Percentiles rank a stretch among this genome's conserved stretches.
phyloP scores from a whole-genome alignment of 2,329 filamentous ascomycete genomes.

The Shiraia sp. region DNA sequence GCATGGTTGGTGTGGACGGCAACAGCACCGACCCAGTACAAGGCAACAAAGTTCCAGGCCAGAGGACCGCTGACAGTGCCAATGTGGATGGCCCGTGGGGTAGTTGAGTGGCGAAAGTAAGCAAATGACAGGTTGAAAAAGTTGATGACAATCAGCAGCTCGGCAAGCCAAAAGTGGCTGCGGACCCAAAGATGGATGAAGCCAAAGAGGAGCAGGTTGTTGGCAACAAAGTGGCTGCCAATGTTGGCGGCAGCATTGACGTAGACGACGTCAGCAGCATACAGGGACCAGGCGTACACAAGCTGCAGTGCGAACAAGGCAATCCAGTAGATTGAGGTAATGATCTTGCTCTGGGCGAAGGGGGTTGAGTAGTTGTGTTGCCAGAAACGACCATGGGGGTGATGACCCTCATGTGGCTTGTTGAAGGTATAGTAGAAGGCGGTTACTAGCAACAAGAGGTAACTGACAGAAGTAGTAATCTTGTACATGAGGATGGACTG shows the following conservation, averaged over 20 bases:
- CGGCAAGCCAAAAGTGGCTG: constrained; percentile 73
- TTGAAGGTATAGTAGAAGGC: constrained; percentile 75
- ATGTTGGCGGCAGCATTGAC: constrained; percentile 75
- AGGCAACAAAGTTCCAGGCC: constrained; percentile 81
- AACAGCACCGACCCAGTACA: constrained; percentile 89
- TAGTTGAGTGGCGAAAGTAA: constrained; percentile 78
- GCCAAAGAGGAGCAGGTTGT: constrained; percentile 80
- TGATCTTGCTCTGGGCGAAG: constrained; percentile 71
- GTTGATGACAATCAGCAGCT: constrained; percentile 77
- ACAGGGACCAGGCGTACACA: constrained; percentile 76
- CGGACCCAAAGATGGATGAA: constrained; percentile 85
- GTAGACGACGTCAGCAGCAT: constrained; percentile 65
- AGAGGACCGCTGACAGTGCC: constrained; percentile 77
- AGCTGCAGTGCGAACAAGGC: constrained; percentile 75
- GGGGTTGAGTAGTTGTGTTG: constrained; percentile 73
- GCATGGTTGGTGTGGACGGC: constrained; percentile 70
- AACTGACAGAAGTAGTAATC: constrained; percentile 72
- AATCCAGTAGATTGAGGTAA: constrained; percentile 75
- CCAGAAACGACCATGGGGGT: constrained; percentile 68
- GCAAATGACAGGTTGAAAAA: constrained; percentile 77
- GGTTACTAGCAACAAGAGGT: constrained; percentile 72
- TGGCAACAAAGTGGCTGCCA: constrained; percentile 80
- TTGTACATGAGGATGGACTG: constrained; percentile 73
- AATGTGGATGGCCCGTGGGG: constrained; percentile 74
- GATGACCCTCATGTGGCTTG: constrained; percentile 63